Conservation (phyloP, 106 monocot genomes). For the Platanthera zijinensis region DNA sequence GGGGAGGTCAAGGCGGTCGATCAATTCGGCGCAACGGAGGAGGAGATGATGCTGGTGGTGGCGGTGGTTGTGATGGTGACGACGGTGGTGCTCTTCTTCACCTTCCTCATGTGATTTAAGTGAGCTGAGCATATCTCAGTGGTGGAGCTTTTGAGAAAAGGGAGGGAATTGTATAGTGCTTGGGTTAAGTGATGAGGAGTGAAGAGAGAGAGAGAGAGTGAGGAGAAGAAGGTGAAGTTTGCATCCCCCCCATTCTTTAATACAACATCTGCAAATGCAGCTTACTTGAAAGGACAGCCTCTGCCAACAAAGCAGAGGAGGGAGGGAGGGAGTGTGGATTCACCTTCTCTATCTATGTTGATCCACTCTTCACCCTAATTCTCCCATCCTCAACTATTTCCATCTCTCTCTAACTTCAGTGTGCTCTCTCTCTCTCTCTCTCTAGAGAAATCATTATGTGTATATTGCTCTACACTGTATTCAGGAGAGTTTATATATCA, state of each 20-base stretch:
- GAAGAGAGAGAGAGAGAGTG: background rate
- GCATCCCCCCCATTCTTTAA: conserved; percentile 41
- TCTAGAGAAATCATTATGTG: background rate
- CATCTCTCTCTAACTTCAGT: conserved; percentile 4
- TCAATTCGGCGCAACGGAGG: conserved; percentile 52
- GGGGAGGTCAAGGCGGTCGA: conserved; percentile 33
- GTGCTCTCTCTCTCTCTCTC: background rate
- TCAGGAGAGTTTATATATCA: too few species aligned
- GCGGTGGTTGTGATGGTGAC: conserved; percentile 8
- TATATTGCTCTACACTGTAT: too few species aligned
- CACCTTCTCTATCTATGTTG: conserved; percentile 1
- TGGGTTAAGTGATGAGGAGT: background rate
- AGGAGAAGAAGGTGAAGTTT: background rate
- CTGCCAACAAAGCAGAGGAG: conserved; percentile 41
- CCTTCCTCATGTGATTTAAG: conserved; percentile 44
- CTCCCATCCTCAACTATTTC: background rate
- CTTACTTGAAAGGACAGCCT: conserved; percentile 53
- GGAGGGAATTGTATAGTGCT: conserved; percentile 1
- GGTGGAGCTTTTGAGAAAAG: conserved; percentile 4
- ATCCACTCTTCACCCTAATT: background rate
- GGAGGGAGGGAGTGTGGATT: background rate
- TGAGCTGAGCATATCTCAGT: conserved; percentile 52
- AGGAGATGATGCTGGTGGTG: conserved; percentile 36
- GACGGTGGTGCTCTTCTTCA: conserved; percentile 1
- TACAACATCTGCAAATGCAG: conserved; percentile 57